Evolutionary conservation across 192 early-diverging fungal genomes (phyloP), one percentile per base, ranked within the genome.

Genomic region (Dispira simplex): DNA sequence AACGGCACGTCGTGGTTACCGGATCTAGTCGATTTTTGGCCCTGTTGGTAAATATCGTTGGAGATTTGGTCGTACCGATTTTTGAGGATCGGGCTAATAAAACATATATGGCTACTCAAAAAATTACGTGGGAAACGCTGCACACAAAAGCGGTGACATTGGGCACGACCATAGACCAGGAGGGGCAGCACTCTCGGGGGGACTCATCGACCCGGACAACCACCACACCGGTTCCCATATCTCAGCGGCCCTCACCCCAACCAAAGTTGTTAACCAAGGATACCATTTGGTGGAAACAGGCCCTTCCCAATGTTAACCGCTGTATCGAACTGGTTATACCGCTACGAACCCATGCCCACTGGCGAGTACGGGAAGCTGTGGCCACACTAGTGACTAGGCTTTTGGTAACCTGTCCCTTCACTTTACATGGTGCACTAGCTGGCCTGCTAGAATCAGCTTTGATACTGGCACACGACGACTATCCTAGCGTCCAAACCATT

Each of bases 321-420:
- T 43, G 58, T 44, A 16, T 60, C 16, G 14, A 44, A 5, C 12
- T 43, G 32, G 21, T 60, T 43, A 0, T 60, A 44, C 32, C 14
- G 18, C 58, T 60, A 2, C 58, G 39, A 27, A 4, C 10, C 9
- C 58, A 60, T 21, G 25, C 58, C 12, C 58, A 60, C 28, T 60
- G 58, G 58, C 58, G 58, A 12, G 58, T 60, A 18, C 58, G 58
- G 21, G 9, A 10, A 44, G 25, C 58, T 6, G 58, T 60, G 27
- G 39, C 58, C 43, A 3, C 25, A 4, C 43, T 60, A 11, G 1
- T 12, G 32, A 18, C 25, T 16, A 9, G 8, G 21, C 26, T 60
- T 12, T 43, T 60, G 28, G 9, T 18, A 18, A 14, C 32, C 13
- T 60, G 58, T 44, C n/a, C 44, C 1, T 8, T 60, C 26, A 60